Evolutionary conservation across 306 rosid species (phyloP).

Genomic region (Cicer arietinum): DNA sequence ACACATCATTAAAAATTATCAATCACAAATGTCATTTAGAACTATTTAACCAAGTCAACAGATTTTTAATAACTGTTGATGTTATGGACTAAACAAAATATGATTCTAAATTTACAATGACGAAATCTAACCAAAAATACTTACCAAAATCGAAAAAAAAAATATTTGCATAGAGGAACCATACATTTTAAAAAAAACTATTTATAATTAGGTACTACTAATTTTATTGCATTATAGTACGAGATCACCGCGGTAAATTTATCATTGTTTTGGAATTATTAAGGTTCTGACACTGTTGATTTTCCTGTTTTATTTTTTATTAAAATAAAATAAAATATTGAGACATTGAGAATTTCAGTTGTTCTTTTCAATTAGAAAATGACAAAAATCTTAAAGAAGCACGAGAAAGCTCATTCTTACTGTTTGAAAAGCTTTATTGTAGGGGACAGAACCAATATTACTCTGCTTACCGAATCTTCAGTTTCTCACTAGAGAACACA

Average conservation of each 20-base stretch:
- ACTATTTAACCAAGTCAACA: too few species aligned
- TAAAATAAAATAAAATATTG: slow-evolving; percentile 30
- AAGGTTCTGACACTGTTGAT: slow-evolving; percentile 49
- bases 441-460: slow-evolving; percentile 64
- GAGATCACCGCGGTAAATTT: slow-evolving; percentile 41
- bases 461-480: slow-evolving; percentile 76
- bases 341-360: slow-evolving; percentile 51
- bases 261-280: slow-evolving; percentile 41
- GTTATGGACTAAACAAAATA: too few species aligned
- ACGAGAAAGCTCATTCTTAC: slow-evolving; percentile 83
- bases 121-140: too few species aligned
- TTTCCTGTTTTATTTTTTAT: background rate
- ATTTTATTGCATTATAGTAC: slow-evolving; percentile 23
- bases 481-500: slow-evolving; percentile 64
- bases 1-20: too few species aligned
- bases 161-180: too few species aligned
- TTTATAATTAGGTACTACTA: slow-evolving; percentile 5
- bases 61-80: too few species aligned
- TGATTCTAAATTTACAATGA: too few species aligned
- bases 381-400: slow-evolving; percentile 67
- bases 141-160: too few species aligned
- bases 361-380: slow-evolving; percentile 63
- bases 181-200: background rate
- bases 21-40: too few species aligned
- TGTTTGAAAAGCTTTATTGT: slow-evolving; percentile 53